Evolutionary conservation across 352 stramenopile species (phyloP), one percentile per base, ranked within the genome.

Genomic region (Elongisporangium undulatum): DNA sequence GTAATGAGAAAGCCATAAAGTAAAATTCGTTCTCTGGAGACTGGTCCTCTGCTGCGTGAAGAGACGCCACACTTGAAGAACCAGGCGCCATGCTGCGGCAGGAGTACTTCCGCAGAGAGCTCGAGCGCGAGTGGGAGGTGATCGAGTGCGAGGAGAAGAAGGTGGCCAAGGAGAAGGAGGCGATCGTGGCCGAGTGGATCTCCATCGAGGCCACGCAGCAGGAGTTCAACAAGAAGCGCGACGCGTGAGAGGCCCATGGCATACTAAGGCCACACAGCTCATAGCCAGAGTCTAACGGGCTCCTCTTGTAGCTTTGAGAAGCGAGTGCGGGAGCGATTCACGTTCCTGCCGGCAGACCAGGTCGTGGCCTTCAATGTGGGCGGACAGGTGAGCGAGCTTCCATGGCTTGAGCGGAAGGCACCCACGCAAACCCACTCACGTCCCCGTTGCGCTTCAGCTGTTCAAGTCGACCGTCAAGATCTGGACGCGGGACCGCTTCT

Each of bases 401-500:
- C 38, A 26, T 45, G 34, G 13, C 6, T 45, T 16, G 34, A 16
- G 34, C 29, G 13, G 29, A 41, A 45, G 34, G 5, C 34, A 45
- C 9, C n/a, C n/a, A 10, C 4, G 3, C 29, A 13, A 4, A 19
- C 2, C 59, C 2, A 56, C 17, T 53, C 16, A 24, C 19, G 21
- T 8, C 29, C 4, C 6, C 29, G 21, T 34, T 6, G 29, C n/a
- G n/a, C 15, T 54, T 2, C 51, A 91, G 82, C 55, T 92, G 38
- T 90, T 85, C 70, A 85, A 79, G 54, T 86, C 78, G 23, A 92
- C 78, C 0, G 77, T 91, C 21, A 81, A 79, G 19, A 64, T 90
- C 52, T 92, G 80, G 80, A 84, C 79, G 22, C 79, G 83, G 23
- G 80, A 92, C 59, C 77, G 81, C 6, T 92, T 92, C 57, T 92